phyloP scores from a whole-genome alignment of 371 early-diverging fungal genomes.

The Blastocladiella emersonii region DNA sequence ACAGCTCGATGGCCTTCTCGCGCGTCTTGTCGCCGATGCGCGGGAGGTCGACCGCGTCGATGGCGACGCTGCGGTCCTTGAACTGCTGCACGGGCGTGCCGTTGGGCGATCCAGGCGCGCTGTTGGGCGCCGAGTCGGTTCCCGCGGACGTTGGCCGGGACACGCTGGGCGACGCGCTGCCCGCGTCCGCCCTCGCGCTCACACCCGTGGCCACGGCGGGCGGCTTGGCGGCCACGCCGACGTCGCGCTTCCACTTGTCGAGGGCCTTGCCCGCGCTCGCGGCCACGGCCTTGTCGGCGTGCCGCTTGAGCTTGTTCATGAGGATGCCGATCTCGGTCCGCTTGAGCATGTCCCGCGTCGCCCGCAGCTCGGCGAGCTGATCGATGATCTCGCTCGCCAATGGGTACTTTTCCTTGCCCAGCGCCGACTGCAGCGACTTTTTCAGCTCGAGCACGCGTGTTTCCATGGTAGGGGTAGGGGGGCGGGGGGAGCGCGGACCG shows the following conservation, averaged over 20 bases:
- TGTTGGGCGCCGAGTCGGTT: too few species aligned
- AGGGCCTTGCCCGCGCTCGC: constrained; percentile 51
- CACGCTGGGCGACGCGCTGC: constrained; percentile 7
- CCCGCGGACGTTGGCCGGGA: too few species aligned
- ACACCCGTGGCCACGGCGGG: not conserved
- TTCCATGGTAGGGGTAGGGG: not conserved
- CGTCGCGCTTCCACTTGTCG: constrained; percentile 65
- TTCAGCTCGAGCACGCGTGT: not conserved
- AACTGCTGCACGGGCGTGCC: not conserved
- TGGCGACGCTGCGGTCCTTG: constrained; percentile 36
- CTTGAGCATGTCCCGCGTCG: constrained; percentile 17
- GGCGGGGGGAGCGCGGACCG: too few species aligned
- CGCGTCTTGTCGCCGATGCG: constrained; percentile 55
- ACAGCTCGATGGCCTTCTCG: constrained; percentile 67
- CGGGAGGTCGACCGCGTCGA: constrained; percentile 43
- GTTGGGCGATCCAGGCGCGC: not conserved
- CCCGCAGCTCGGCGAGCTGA: constrained; percentile 13
- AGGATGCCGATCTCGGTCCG: constrained; percentile 62
- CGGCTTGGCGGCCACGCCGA: constrained; percentile 20
- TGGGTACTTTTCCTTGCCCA: constrained; percentile 15
- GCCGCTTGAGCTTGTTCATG: constrained; percentile 51
- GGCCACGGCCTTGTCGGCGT: constrained; percentile 39
- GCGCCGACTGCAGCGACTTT: constrained; percentile 12
- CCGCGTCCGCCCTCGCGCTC: constrained; percentile 10
- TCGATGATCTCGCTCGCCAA: constrained; percentile 11